These are phyloP conservation scores for Litchi chinensis DNA, from an alignment of 345 rosid genomes.

Conservation along the genomic window DNA sequence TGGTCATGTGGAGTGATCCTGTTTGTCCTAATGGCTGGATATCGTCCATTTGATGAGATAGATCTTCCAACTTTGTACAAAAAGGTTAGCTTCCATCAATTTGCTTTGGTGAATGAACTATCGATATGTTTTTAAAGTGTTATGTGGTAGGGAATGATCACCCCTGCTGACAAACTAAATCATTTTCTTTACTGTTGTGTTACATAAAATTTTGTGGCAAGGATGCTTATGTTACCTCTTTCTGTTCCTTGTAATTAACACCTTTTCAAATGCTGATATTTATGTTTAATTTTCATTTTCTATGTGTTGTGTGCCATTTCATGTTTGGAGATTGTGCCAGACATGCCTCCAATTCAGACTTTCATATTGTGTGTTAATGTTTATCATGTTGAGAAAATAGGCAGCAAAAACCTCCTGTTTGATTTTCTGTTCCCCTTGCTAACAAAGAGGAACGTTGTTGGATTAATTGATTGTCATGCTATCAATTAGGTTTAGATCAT, in stretches of 20 bases:
- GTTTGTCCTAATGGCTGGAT: conserved; percentile 85
- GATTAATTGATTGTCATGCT: conserved; percentile 15
- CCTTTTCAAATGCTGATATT: neutral
- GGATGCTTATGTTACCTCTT: neutral
- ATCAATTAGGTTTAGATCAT: conserved; percentile 6
- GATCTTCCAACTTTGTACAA: conserved; percentile 77
- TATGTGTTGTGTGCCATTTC: neutral
- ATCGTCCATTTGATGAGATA: conserved; percentile 74
- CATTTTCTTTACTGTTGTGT: neutral
- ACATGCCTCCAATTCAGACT: neutral
- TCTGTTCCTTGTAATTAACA: neutral
- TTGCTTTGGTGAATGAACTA: conserved; percentile 8
- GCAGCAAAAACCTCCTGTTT: conserved; percentile 1
- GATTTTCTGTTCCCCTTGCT: conserved; percentile 3
- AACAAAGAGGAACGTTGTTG: neutral
- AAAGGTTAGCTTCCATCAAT: conserved; percentile 51
- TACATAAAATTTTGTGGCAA: neutral
- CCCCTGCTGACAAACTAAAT: neutral
- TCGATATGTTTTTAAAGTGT: conserved; percentile 3
- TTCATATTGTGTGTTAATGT: conserved; percentile 7
- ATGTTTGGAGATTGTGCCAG: conserved; percentile 10
- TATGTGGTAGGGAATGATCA: neutral
- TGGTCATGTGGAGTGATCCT: conserved; percentile 99
- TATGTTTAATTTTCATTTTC: neutral
- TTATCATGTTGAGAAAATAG: conserved; percentile 8